Base-by-base conservation (phyloP, 257 asterid genomes). In the Craterostigma plantagineum region DNA sequence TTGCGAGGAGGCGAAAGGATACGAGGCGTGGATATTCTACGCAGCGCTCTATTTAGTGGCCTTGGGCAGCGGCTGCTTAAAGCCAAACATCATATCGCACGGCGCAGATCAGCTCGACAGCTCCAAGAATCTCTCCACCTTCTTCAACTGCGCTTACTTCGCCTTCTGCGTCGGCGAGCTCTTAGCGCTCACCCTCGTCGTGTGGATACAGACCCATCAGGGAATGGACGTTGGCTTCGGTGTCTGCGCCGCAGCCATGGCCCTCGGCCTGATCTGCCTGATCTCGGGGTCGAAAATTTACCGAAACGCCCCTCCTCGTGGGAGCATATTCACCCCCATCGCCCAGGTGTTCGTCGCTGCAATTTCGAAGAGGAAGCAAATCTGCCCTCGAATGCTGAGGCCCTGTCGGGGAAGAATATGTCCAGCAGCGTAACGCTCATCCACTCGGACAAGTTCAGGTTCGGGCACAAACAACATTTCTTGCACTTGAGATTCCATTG, bases 141-240 rank as follows among this genome's bases (percentile, higher is more conserved):
- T 79, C 63, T 87, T 87, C 72, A 87, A 87, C 57, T 82, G 86
- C 42, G 93, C 93, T 4, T 87, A 87, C 46, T 79, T 87, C 43
- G 93, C 98, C 37, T 87, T 87, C 77, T 70, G 95, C 7, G 16
- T 70, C 52, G 95, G 98, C 3, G 83, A 87, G 45, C 85, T 87
- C 6, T 9, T 82, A 35, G 95, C 98, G 7, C 35, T 87, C 7
- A 87, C 98, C 1, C 43, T 79, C 53, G 65, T 87, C 0, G 93
- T 87, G 59, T 87, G 74, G 55, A 72, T 87, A 16, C 98, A 87
- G 56, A 87, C 95, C 16, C 92, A 82, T 61, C 76, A 90, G 13
- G 98, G 98, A 1, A 82, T 87, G 98, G 93, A 82, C 27, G 59
- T 87, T 42, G 98, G 98, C 0, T 87, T 87, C 42, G 93, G 81